phyloP scores from a whole-genome alignment of 352 stramenopile genomes.

The Phytopythium montanum region DNA sequence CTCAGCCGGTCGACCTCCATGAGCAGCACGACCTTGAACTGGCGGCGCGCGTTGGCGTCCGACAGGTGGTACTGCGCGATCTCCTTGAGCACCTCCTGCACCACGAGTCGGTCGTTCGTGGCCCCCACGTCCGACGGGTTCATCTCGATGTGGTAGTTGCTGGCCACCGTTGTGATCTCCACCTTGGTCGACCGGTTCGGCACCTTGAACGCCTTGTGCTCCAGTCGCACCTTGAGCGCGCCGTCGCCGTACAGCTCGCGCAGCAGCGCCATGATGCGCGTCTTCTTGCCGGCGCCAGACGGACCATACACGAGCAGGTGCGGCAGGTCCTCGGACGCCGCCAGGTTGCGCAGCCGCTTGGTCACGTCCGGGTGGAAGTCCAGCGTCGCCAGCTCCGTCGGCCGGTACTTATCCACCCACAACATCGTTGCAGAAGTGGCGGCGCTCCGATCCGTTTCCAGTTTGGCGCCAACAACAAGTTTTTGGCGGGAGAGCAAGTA shows the following conservation, averaged over 20 bases:
- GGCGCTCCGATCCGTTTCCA: background rate
- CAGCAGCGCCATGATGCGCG: conserved; percentile 95
- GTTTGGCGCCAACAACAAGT: background rate
- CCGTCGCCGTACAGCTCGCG: conserved; percentile 94
- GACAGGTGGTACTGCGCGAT: conserved; percentile 93
- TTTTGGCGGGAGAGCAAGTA: background rate
- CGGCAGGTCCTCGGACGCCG: conserved; percentile 81
- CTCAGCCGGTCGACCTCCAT: conserved; percentile 98
- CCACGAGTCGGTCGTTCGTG: conserved; percentile 95
- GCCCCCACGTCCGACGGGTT: conserved; percentile 95
- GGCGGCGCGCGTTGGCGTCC: conserved; percentile 65
- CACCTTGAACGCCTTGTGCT: conserved; percentile 93
- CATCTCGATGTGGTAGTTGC: conserved; percentile 99
- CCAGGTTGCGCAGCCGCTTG: conserved; percentile 84
- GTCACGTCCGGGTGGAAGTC: conserved; percentile 95
- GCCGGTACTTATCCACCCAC: conserved; percentile 99
- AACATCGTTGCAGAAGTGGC: conserved; percentile 73
- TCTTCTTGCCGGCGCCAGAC: conserved; percentile 98
- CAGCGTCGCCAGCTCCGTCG: conserved; percentile 88
- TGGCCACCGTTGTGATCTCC: conserved; percentile 97
- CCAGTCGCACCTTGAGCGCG: conserved; percentile 87
- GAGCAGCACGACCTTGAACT: conserved; percentile 94
- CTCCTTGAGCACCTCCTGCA: conserved; percentile 99
- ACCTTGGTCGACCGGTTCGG: conserved; percentile 88
- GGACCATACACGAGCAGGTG: conserved; percentile 99